phyloP scores from a whole-genome alignment of 1,139 yeast species.

The Suhomyces bokatorum region DNA sequence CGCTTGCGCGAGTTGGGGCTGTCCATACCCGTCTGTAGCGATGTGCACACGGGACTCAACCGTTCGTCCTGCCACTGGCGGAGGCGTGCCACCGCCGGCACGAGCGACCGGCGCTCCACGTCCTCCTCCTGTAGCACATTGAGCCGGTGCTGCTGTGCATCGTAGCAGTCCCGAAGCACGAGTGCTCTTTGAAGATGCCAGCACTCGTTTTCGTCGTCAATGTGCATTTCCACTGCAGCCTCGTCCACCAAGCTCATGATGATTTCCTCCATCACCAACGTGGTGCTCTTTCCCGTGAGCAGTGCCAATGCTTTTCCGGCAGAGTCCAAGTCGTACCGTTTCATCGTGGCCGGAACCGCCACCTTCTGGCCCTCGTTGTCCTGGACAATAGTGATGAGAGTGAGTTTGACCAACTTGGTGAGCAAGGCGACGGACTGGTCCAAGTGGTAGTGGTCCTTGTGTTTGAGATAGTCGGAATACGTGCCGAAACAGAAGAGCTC shows the following conservation, averaged over 20 bases:
- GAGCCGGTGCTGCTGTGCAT: slow-evolving; percentile 22
- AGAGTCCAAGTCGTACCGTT: slow-evolving; percentile 23
- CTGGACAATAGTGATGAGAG: slow-evolving; percentile 27
- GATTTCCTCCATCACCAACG: slow-evolving; percentile 19
- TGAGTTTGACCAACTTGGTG: slow-evolving; percentile 30
- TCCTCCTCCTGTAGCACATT: slow-evolving; percentile 26
- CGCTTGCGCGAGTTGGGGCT: slow-evolving; percentile 12
- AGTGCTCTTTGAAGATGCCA: slow-evolving; percentile 22
- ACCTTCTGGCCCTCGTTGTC: slow-evolving; percentile 27
- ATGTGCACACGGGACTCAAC: slow-evolving; percentile 16
- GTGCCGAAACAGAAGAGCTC: slow-evolving; percentile 45
- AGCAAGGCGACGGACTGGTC: slow-evolving; percentile 10
- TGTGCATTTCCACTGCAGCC: slow-evolving; percentile 26
- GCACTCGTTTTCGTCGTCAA: slow-evolving; percentile 28
- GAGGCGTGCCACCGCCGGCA: slow-evolving; percentile 19
- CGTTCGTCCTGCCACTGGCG: slow-evolving; percentile 25
- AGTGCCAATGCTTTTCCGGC: slow-evolving; percentile 13
- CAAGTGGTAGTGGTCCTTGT: slow-evolving; percentile 19
- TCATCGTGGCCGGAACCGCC: slow-evolving; percentile 15
- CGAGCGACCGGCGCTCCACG: slow-evolving; percentile 21
- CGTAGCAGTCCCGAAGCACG: slow-evolving; percentile 34
- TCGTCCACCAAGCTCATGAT: slow-evolving; percentile 28
- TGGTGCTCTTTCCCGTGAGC: slow-evolving; percentile 5
- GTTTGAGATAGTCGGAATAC: slow-evolving; percentile 26
- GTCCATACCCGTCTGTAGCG: slow-evolving; percentile 11